Base-by-base conservation (phyloP, 2,329 filamentous ascomycete genomes). In the Venturiaceae sp. region DNA sequence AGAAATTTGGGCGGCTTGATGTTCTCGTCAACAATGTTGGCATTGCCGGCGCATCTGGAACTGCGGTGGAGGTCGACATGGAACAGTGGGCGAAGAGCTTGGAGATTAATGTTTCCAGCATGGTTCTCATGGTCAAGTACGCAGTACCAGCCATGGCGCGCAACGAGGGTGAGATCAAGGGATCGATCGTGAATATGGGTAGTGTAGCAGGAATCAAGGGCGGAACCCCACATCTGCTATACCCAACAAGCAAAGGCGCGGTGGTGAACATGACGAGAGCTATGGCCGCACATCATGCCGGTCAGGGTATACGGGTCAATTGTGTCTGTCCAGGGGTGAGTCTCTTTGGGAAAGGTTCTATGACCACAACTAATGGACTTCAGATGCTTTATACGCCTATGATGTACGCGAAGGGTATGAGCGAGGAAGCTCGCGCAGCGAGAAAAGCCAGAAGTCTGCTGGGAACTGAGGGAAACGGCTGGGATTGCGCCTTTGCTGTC, bases 21-120 rank as follows among this genome's bases (percentile, higher is more conserved):
- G 82, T 87, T 44, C 70, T 87, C 0, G 72, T 87, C 36, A 87
- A 87, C 64, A 83, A 82, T 58, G 84, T 87, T 1, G 85, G 85
- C 0, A 72, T 86, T 21, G 75, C 75, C 3, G 85, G 85, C 0
- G 77, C 83, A 0, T 58, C 69, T 1, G 85, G 85, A 0, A 84
- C 80, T 1, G 83, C 83, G 0, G 74, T 82, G 1, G 79, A 83
- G 0, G 79, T 86, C 0, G 81, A 86, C 63, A 79, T 84, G 74
- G 75, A 68, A 0, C 72, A 75, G 11, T 88, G 82, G 82, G 73
- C 78, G 0, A 75, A 74, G 55, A 76, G 78, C 0, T 74, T 87
- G 58, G 76, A 83, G 50, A 71, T 86, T 50, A 87, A 87, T 64
- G 81, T 87, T 3, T 77, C 77, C 4, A 83, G 80, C 63, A 87